Conservation (phyloP, 192 early-diverging fungal species). For the Cetraspora pellucida region DNA sequence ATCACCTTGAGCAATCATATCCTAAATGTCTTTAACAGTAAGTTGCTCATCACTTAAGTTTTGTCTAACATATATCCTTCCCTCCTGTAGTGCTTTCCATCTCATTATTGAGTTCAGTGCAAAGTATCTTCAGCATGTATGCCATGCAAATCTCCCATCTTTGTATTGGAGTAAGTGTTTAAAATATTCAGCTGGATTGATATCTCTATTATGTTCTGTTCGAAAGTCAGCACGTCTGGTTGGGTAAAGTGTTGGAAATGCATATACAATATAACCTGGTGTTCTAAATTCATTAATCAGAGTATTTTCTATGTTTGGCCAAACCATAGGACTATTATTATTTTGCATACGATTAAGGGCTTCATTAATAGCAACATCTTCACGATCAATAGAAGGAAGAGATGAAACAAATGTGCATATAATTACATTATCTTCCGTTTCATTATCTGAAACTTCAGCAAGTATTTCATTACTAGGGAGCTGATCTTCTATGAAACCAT, state of each 20-base stretch:
- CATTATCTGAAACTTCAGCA: background rate
- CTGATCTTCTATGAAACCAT: background rate
- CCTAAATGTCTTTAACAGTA: too few species aligned
- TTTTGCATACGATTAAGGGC: background rate
- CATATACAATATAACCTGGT: background rate
- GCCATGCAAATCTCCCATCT: too few species aligned
- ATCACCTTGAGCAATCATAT: too few species aligned
- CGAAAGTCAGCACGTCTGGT: too few species aligned
- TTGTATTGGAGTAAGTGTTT: too few species aligned
- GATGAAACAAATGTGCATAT: background rate
- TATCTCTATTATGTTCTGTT: too few species aligned
- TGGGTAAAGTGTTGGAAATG: background rate
- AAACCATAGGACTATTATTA: background rate
- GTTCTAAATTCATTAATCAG: background rate
- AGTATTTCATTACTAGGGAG: background rate
- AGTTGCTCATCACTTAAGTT: too few species aligned
- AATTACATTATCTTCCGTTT: background rate
- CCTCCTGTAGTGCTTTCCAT: too few species aligned
- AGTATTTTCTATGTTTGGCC: background rate
- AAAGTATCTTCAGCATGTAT: too few species aligned
- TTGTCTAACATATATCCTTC: too few species aligned
- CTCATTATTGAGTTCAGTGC: too few species aligned
- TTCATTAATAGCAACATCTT: background rate
- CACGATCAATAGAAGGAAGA: background rate
- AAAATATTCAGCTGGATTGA: too few species aligned